phyloP scores from a whole-genome alignment of 2,329 filamentous ascomycete genomes.

The Cadophora gregata region DNA sequence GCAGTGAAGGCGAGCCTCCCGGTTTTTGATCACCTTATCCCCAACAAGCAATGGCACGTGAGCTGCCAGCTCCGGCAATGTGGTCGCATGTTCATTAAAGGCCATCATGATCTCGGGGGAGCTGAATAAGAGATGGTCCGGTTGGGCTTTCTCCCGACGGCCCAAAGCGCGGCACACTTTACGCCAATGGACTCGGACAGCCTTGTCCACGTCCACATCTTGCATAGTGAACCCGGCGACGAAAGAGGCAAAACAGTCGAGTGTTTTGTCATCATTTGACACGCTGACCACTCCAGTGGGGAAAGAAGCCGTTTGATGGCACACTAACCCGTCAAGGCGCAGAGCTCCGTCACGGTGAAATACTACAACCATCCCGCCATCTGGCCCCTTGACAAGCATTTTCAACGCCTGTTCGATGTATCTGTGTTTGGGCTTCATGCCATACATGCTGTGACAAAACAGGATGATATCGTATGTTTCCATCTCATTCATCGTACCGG shows the following conservation, averaged over 20 bases:
- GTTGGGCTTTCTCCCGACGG: conserved; percentile 46
- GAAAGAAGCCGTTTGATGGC: conserved; percentile 53
- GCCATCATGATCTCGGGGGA: conserved; percentile 56
- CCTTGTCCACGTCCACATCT: conserved; percentile 42
- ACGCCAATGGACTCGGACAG: conserved; percentile 53
- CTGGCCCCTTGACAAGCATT: conserved; percentile 51
- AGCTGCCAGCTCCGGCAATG: conserved; percentile 50
- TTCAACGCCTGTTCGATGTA: conserved; percentile 54
- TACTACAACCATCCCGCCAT: conserved; percentile 55
- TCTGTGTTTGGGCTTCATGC: conserved; percentile 55
- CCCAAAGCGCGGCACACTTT: conserved; percentile 56
- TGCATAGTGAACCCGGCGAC: conserved; percentile 53
- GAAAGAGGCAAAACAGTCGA: conserved; percentile 61
- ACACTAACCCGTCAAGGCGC: conserved; percentile 55
- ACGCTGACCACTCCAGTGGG: conserved; percentile 53
- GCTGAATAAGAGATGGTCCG: conserved; percentile 46
- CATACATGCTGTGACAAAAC: conserved; percentile 70
- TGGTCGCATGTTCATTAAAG: conserved; percentile 55
- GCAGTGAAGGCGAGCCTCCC: conserved; percentile 52
- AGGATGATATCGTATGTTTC: conserved; percentile 60
- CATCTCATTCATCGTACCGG: conserved; percentile 34
- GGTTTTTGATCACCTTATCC: conserved; percentile 54
- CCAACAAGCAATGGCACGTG: conserved; percentile 45
- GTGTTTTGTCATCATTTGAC: conserved; percentile 49
- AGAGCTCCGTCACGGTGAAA: conserved; percentile 59